Evolutionary conservation across 2,329 filamentous ascomycete genomes (phyloP).

Genomic region (Drechslerella coelobrocha): DNA sequence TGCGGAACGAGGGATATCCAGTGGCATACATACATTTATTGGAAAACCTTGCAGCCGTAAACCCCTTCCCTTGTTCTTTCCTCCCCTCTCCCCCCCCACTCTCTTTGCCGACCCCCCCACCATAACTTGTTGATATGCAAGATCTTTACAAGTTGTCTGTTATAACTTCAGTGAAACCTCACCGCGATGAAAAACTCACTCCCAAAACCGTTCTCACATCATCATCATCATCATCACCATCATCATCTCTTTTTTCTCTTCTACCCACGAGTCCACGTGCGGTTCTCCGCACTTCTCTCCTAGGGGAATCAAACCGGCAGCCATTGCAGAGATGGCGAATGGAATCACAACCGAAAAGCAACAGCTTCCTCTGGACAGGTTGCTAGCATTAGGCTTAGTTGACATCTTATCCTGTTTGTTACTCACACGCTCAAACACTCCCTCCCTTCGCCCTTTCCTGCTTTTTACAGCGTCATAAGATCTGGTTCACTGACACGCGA

Average conservation of each 20-base stretch:
- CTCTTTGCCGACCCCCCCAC: neutral
- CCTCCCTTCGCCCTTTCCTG: conserved; percentile 56
- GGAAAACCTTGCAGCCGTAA: conserved; percentile 48
- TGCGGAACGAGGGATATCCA: conserved; percentile 47
- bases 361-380: conserved; percentile 37
- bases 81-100: conserved; percentile 1
- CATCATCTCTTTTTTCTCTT: conserved; percentile 34
- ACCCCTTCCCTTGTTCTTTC: conserved; percentile 18
- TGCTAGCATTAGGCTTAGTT: conserved; percentile 57
- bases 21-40: conserved; percentile 44
- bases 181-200: conserved; percentile 46
- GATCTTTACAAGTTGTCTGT: conserved; percentile 51
- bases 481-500: conserved; percentile 58
- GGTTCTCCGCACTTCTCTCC: conserved; percentile 41
- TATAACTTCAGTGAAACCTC: conserved; percentile 51
- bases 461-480: conserved; percentile 51
- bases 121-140: conserved; percentile 42
- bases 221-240: too few species aligned
- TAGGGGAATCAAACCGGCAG: conserved; percentile 36
- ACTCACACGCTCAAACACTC: conserved; percentile 63
- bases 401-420: conserved; percentile 64
- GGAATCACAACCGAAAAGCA: conserved; percentile 43
- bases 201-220: conserved; percentile 38
- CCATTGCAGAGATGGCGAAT: conserved; percentile 43
- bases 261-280: conserved; percentile 37